These are phyloP conservation scores for Colletotrichum noveboracense DNA, from an alignment of 2,329 filamentous ascomycete species.

Conservation along the genomic window DNA sequence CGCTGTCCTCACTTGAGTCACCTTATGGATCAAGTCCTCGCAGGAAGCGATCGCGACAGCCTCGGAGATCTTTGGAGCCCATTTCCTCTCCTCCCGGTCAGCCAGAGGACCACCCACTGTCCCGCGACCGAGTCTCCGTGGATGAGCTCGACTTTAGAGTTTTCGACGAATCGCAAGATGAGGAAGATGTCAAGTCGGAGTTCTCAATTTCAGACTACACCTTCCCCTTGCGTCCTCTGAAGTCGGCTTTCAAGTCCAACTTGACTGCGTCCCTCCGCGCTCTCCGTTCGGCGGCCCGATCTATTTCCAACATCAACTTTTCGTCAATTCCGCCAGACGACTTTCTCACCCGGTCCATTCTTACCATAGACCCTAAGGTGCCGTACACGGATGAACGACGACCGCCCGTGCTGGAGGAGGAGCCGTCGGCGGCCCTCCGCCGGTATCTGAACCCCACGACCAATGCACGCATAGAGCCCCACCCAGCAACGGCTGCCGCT, in stretches of 20 bases:
- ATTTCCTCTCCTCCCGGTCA: slow-evolving; percentile 61
- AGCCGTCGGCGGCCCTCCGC: slow-evolving; percentile 69
- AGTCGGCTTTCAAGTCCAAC: slow-evolving; percentile 71
- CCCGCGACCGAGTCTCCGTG: slow-evolving; percentile 54
- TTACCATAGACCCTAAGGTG: slow-evolving; percentile 69
- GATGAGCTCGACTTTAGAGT: slow-evolving; percentile 45
- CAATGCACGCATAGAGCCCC: slow-evolving; percentile 49
- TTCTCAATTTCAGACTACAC: slow-evolving; percentile 32
- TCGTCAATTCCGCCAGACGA: slow-evolving; percentile 70
- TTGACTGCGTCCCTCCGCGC: slow-evolving; percentile 70
- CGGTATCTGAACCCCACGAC: slow-evolving; percentile 72
- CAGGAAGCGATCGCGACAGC: slow-evolving; percentile 39
- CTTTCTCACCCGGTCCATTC: slow-evolving; percentile 69
- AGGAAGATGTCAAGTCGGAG: slow-evolving; percentile 38
- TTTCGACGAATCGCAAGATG: slow-evolving; percentile 27
- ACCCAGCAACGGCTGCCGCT: slow-evolving; percentile 29
- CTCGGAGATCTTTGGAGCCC: slow-evolving; percentile 57
- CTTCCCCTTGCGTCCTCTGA: slow-evolving; percentile 53
- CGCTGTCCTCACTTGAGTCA: slow-evolving; percentile 54
- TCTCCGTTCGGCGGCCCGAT: slow-evolving; percentile 67
- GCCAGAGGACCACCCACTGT: slow-evolving; percentile 57
- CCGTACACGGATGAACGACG: slow-evolving; percentile 72
- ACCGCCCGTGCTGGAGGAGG: slow-evolving; percentile 66
- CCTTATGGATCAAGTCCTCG: slow-evolving; percentile 44
- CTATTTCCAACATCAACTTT: slow-evolving; percentile 67